A percentile compares a stretch with the other conserved stretches of the same genome.
These are phyloP conservation scores for Pleurozium schreberi DNA, from an alignment of 225 moss, liverwort and hornwort genomes.

Conservation along the genomic window DNA sequence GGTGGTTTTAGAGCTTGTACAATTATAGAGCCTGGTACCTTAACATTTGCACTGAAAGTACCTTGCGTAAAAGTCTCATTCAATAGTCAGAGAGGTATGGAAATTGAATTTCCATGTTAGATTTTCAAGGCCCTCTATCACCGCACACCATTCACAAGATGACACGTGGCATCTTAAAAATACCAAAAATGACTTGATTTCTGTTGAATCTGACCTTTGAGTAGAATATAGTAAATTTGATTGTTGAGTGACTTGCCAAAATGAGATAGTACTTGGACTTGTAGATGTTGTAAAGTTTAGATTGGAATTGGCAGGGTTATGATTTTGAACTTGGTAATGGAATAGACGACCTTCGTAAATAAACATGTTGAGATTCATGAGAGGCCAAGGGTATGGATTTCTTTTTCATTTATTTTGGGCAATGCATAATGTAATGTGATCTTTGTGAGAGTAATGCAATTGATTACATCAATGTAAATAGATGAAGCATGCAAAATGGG, in stretches of 20 bases:
- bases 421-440: too few relatives aligned
- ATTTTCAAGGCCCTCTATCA: too few relatives aligned
- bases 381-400: rapidly evolving
- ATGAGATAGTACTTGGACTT: not conserved
- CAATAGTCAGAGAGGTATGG: rapidly evolving
- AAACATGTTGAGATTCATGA: rapidly evolving
- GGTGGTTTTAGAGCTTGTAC: too few relatives aligned
- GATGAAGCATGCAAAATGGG: not conserved
- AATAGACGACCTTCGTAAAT: too few relatives aligned
- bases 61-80: too few relatives aligned
- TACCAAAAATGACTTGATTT: too few relatives aligned
- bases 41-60: too few relatives aligned
- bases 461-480: not conserved
- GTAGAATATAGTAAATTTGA: too few relatives aligned
- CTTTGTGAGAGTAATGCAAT: not conserved
- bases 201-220: rapidly evolving
- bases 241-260: not conserved
- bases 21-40: too few relatives aligned
- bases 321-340: not conserved
- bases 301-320: rapidly evolving
- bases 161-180: too few relatives aligned
- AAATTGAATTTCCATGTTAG: too few relatives aligned
- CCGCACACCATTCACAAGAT: too few relatives aligned
- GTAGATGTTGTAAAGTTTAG: rapidly evolving
- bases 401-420: not conserved